Evolutionary conservation across 345 rosid species (phyloP), one percentile per base, ranked within the genome.

Genomic region (Syzygium aromaticum): DNA sequence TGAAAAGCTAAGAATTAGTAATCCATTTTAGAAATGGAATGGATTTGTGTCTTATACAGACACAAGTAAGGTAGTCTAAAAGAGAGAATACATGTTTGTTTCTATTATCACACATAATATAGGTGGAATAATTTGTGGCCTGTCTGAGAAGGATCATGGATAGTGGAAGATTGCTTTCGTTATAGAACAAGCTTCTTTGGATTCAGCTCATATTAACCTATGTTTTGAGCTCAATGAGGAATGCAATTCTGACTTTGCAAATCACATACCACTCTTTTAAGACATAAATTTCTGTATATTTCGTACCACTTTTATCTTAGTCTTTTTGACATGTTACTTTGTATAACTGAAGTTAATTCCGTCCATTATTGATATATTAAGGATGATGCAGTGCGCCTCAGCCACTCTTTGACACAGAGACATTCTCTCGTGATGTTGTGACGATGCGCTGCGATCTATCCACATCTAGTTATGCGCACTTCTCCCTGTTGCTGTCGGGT

Each of bases 381-480:
- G 57, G 51, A 84, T 84, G 59, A 54, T 91, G 49, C 90, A 93
- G 94, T 87, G 93, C 93, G 15, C 90, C 91, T 56, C 92, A 91
- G 38, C 94, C 94, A 82, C 93, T 92, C 63, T 91, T 92, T 82
- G 93, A 91, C 84, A 90, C 94, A 63, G 94, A 92, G 87, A 84
- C 92, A 77, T 90, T 91, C 86, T 91, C 93, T 89, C 93, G 94
- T 64, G 94, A 92, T 85, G 93, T 93, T 11, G 92, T 93, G 88
- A 93, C 92, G 78, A 93, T 93, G 94, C 91, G 94, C 25, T 93
- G 94, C 59, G 94, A 93, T 87, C 25, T 93, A 77, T 91, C 93
- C 56, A 93, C 94, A 43, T 85, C 89, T 83, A 89, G 91, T 89
- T 91, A 87, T 73, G 91, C 94, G 22, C 93, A 91, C 78, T 84